These are phyloP conservation scores for Imleria badia DNA, from an alignment of 768 basidiomycete genomes.

Conservation along the genomic window DNA sequence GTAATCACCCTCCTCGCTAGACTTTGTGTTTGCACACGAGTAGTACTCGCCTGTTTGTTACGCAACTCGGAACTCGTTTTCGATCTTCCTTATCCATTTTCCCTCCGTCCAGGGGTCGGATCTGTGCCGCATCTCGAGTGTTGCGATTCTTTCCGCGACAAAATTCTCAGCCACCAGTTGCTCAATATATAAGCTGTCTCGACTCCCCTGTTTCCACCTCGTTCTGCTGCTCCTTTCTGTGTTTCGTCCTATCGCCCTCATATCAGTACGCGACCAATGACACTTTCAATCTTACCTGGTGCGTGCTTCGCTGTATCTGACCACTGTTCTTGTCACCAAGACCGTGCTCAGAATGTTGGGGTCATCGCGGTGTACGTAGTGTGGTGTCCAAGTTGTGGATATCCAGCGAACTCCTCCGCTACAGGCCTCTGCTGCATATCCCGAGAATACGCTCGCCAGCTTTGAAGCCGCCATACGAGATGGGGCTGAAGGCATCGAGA, in stretches of 20 bases:
- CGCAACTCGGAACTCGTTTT: constrained; percentile 7
- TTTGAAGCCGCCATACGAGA: constrained; percentile 94
- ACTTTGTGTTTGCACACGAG: not conserved
- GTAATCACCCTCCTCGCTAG: not conserved
- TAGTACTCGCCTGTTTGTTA: constrained; percentile 8
- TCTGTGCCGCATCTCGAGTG: not conserved
- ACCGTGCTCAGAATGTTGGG: constrained; percentile 67
- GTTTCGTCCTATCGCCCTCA: not conserved
- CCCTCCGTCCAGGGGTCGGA: not conserved
- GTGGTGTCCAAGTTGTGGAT: constrained; percentile 30
- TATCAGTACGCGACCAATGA: constrained; percentile 21
- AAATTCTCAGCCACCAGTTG: constrained; percentile 25
- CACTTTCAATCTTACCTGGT: constrained; percentile 29
- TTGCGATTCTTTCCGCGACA: constrained; percentile 4
- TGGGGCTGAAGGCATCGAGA: constrained; percentile 96
- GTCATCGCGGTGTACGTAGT: constrained; percentile 60
- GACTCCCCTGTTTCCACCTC: not conserved
- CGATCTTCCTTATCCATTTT: not conserved
- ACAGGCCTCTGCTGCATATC: constrained; percentile 81
- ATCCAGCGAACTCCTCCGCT: constrained; percentile 16
- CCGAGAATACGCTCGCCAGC: constrained; percentile 94
- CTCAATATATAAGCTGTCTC: constrained; percentile 25
- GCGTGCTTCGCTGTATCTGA: not conserved
- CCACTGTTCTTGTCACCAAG: not conserved
- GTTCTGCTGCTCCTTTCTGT: not conserved